Base-by-base conservation (phyloP, 306 rosid species). In the Rosa chinensis region DNA sequence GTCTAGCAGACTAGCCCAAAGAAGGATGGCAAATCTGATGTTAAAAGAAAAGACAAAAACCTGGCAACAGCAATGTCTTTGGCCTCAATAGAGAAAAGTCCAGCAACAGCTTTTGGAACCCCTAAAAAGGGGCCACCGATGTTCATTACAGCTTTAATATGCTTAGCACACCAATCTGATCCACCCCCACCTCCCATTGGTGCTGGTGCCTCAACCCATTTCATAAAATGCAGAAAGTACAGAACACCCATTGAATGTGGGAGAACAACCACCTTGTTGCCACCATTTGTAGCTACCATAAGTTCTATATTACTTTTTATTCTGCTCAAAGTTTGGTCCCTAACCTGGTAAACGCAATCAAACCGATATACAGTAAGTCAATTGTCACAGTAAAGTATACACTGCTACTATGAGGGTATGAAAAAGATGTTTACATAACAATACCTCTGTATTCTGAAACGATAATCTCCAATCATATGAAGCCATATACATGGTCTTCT, bases 111-210 rank as follows among this genome's bases (percentile, higher is more conserved):
- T 84, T 92, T 92, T 48, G 97, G 97, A 67, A 92, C 97, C 20
- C 97, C 97, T n/a, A 90, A 88, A 86, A 90, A 90, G 76, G 97
- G 94, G 74, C 90, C 97, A 66, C 97, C 97, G 66, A 92, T 90
- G 84, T 92, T 92, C 90, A 84, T 73, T 63, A 92, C 84, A 37
- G 97, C 90, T 86, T 90, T 90, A 64, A 92, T 87, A 78, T 92
- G 97, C 86, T 83, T 90, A 39, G 97, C 92, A 71, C 97, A 92
- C 97, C 97, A 92, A 83, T 92, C 86, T 40, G 90, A 84, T 56
- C 97, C 97, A 66, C 97, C 97, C 67, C 93, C 94, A 81, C 94
- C 97, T 59, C 97, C 97, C 92, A 84, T 77, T 42, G 97, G 94
- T 55, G 72, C 82, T 23, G 94, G 97, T 68, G 94, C 89, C 84